Conservation (phyloP, 208 protist species). For the Leishmania tarentolae region DNA sequence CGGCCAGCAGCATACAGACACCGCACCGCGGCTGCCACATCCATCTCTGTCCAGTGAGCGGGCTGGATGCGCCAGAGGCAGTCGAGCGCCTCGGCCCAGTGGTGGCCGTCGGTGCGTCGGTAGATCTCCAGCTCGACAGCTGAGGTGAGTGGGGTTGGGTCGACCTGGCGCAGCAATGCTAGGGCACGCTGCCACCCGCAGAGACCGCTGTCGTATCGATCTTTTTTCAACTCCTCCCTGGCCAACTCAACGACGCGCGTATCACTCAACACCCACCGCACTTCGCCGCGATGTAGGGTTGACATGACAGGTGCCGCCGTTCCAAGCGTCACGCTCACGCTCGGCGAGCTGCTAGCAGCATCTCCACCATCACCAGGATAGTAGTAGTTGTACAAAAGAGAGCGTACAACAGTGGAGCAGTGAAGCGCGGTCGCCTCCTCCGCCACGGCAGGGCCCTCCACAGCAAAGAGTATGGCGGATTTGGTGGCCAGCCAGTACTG, state of each 20-base stretch:
- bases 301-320: slow-evolving; percentile 6
- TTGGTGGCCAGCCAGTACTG: slow-evolving; percentile 27
- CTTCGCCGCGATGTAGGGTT: slow-evolving; percentile 18
- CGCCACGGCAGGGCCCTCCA: slow-evolving; percentile 47
- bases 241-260: slow-evolving; percentile 28
- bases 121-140: slow-evolving; percentile 48
- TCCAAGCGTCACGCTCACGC: background rate
- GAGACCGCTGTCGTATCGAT: slow-evolving; percentile 3
- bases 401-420: slow-evolving; percentile 32
- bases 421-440: slow-evolving; percentile 68
- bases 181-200: slow-evolving; percentile 47
- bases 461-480: slow-evolving; percentile 63
- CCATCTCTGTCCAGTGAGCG: slow-evolving; percentile 62
- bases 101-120: slow-evolving; percentile 33
- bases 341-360: background rate
- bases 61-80: slow-evolving; percentile 38
- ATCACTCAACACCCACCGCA: slow-evolving; percentile 38
- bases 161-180: slow-evolving; percentile 33
- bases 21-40: slow-evolving; percentile 50
- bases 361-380: background rate
- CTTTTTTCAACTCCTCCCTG: slow-evolving; percentile 20
- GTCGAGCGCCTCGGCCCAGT: slow-evolving; percentile 38
- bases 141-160: slow-evolving; percentile 29
- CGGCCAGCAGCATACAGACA: slow-evolving; percentile 48
- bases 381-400: slow-evolving; percentile 28